These are phyloP conservation scores for Aschersonia sp. DNA, from an alignment of 2,329 filamentous ascomycete genomes.

Conservation along the genomic window DNA sequence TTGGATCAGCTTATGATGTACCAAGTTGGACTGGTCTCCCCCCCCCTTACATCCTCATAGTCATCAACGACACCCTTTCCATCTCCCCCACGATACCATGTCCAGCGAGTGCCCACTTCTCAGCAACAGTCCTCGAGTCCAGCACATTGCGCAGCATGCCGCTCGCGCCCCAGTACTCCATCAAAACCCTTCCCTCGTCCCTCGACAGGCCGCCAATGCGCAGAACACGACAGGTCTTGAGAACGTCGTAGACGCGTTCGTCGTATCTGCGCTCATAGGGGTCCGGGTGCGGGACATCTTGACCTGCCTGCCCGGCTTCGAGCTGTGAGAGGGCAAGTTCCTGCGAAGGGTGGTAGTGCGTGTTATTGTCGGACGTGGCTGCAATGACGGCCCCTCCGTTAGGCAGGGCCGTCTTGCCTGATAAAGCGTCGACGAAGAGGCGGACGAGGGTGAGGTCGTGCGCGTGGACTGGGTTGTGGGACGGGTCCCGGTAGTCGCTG, in stretches of 20 bases:
- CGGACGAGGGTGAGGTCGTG: conserved; percentile 69
- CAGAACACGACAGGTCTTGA: conserved; percentile 35
- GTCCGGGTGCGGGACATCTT: conserved; percentile 27
- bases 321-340: conserved; percentile 50
- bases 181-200: conserved; percentile 59
- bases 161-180: conserved; percentile 90
- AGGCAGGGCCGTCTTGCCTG: conserved; percentile 37
- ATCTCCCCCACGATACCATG: conserved; percentile 77
- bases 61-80: conserved; percentile 49
- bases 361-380: conserved; percentile 60
- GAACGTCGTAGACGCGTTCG: conserved; percentile 35
- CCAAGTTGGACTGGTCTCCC: background rate
- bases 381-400: conserved; percentile 74
- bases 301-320: conserved; percentile 25
- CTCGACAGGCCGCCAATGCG: conserved; percentile 56
- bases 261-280: conserved; percentile 44
- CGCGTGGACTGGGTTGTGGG: conserved; percentile 65
- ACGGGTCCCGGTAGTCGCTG: conserved; percentile 59
- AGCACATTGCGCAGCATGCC: conserved; percentile 61
- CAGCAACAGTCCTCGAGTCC: conserved; percentile 55
- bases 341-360: conserved; percentile 47
- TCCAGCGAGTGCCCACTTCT: conserved; percentile 75
- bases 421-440: conserved; percentile 60
- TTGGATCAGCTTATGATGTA: no score
- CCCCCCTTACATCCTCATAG: conserved; percentile 26